Evolutionary conservation across 345 rosid species (phyloP).

Genomic region (Hirschfeldia incana): DNA sequence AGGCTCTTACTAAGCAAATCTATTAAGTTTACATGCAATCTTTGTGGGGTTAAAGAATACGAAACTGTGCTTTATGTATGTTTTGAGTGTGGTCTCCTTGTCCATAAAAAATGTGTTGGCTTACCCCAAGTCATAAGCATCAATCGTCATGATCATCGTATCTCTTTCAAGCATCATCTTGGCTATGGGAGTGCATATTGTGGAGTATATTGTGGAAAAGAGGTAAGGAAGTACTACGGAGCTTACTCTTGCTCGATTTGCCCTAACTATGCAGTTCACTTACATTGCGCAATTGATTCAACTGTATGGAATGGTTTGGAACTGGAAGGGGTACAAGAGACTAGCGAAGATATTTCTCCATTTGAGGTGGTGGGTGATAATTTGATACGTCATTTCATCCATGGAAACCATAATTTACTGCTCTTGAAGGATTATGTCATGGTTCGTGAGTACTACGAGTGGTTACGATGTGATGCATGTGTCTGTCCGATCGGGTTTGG

Average conservation of each 20-base stretch:
- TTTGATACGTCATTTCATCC: not conserved
- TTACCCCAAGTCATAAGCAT: too few species aligned
- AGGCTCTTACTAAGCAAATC: too few species aligned
- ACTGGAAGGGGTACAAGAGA: not conserved
- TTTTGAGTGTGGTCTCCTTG: too few species aligned
- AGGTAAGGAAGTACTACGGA: not conserved
- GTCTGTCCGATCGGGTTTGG: not conserved
- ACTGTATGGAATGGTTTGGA: not conserved
- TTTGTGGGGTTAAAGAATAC: too few species aligned
- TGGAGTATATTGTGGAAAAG: too few species aligned
- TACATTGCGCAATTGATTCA: not conserved
- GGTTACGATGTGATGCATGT: slow-evolving; percentile 9
- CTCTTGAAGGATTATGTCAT: not conserved
- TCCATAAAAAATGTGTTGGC: too few species aligned
- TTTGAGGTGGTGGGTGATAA: not conserved
- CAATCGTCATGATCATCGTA: not conserved
- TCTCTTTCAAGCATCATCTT: not conserved
- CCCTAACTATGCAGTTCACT: slow-evolving; percentile 1
- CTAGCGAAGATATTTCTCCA: not conserved
- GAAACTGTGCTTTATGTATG: too few species aligned
- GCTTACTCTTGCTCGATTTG: not conserved
- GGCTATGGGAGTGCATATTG: not conserved
- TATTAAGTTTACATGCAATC: too few species aligned
- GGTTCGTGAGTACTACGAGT: not conserved
- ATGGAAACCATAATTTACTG: not conserved